Evolutionary conservation across 208 protist species (phyloP).

Genomic region (Leishmania turanica): DNA sequence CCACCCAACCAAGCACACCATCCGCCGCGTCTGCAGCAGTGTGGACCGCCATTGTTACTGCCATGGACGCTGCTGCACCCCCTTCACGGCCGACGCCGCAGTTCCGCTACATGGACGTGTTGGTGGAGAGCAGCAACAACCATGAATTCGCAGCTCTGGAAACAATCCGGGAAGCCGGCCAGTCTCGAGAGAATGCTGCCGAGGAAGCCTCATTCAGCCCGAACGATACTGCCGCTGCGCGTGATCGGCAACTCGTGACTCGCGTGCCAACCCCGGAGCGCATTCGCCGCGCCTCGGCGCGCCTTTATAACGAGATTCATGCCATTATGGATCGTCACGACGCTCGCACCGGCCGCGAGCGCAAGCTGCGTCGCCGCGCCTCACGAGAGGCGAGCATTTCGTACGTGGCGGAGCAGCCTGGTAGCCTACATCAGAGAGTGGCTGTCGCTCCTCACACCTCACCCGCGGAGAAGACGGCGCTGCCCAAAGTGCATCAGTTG

Average conservation of each 20-base stretch:
- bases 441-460: not conserved
- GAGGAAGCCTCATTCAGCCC: not conserved
- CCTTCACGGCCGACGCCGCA: not conserved
- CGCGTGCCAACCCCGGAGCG: constrained; percentile 60
- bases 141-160: constrained; percentile 24
- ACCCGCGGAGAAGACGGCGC: constrained; percentile 2
- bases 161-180: constrained; percentile 24
- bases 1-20: not conserved
- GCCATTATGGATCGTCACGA: constrained; percentile 58
- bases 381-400: constrained; percentile 18
- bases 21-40: not conserved
- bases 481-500: constrained; percentile 60
- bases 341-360: constrained; percentile 50
- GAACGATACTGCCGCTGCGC: not conserved
- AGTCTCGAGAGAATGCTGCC: not conserved
- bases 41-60: not conserved
- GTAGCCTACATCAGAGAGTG: not conserved
- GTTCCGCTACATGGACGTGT: constrained; percentile 27
- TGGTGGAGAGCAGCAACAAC: constrained; percentile 15
- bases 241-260: constrained; percentile 5
- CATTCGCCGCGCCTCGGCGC: constrained; percentile 48
- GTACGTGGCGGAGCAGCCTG: not conserved
- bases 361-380: constrained; percentile 37
- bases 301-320: constrained; percentile 69
- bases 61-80: constrained; percentile 1